Evolutionary conservation across 1,284 basidiomycete species (phyloP), one percentile per base, ranked within the genome.

Genomic region (Sporisorium reilianum): DNA sequence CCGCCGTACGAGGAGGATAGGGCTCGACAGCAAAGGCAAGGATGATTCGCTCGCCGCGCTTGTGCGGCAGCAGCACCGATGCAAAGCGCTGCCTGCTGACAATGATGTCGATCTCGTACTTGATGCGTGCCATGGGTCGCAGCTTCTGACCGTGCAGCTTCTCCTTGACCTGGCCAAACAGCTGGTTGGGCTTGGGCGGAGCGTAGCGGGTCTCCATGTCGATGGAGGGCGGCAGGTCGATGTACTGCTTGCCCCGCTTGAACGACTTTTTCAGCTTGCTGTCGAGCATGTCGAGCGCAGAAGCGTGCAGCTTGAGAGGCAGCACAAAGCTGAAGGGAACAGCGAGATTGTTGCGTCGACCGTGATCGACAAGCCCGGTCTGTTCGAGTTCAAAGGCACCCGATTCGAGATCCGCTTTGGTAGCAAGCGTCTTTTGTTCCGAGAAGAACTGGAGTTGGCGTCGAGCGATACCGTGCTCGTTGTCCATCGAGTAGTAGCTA

Each of bases 101-200:
- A 20, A 75, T 75, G 49, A 75, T 65, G 30, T 75, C 73, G 38
- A 75, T 75, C 55, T 75, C 73, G 52, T 75, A 75, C 61, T 75
- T 75, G 67, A 75, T 75, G 0, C 56, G 50, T 16, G 73, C 73
- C 73, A 75, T 75, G 1, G 73, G 73, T 44, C 73, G 56, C 32
- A 71, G 48, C 52, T 71, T 71, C 18, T 75, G 73, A 25, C 73
- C 67, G 23, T 68, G 61, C 5, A 71, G 55, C 49, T 55, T 75
- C 16, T 75, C 68, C 22, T 54, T 57, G 44, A 67, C 73, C 20
- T 65, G 64, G 14, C 58, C 68, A 23, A 75, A 66, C 28, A 67
- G 50, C 51, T 75, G 73, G 10, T 55, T 63, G n/a, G 64, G 55
- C 28, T 61, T 63, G 6, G 73, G 73, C 10, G 68, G 68, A 50